A percentile compares a stretch with the other conserved stretches of the same genome.
Evolutionary conservation across 805 yeast species (phyloP).

Genomic region (Saccharomyces jurei): DNA sequence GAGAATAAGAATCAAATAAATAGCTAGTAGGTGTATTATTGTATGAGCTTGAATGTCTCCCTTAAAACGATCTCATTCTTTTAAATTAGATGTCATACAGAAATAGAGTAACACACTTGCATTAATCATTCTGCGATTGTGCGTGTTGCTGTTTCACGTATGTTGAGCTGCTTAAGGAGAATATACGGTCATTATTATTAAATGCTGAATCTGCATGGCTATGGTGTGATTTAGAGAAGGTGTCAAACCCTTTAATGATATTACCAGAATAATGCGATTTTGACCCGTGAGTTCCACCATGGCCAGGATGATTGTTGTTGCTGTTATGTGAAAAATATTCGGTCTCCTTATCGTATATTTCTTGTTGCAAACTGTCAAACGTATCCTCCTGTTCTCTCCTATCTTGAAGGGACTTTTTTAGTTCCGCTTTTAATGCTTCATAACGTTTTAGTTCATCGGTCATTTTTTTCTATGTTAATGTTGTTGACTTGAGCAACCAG

Average conservation of each 20-base stretch:
- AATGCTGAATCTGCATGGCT: conserved; percentile 29
- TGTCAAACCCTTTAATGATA: conserved; percentile 87
- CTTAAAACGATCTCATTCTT: background rate
- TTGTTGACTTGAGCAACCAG: background rate
- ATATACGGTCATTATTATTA: conserved; percentile 72
- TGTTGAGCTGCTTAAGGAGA: conserved; percentile 65
- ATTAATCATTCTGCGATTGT: background rate
- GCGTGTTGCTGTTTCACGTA: conserved; percentile 47
- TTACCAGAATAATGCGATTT: conserved; percentile 38
- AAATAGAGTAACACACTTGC: background rate
- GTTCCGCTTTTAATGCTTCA: conserved; percentile 55
- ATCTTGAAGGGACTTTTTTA: conserved; percentile 52
- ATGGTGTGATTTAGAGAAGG: conserved; percentile 45
- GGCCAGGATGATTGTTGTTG: conserved; percentile 26
- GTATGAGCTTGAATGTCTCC: background rate
- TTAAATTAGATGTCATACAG: background rate
- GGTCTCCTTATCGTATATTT: conserved; percentile 69
- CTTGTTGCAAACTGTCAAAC: conserved; percentile 60
- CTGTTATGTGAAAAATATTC: conserved; percentile 65
- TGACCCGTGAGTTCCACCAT: background rate
- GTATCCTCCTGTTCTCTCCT: conserved; percentile 61
- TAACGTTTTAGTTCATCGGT: conserved; percentile 40
- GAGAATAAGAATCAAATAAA: background rate
- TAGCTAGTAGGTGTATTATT: background rate
- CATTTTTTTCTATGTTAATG: conserved; percentile 3